Evolutionary conservation across 306 rosid species (phyloP), one percentile per base, ranked within the genome.

Genomic region (Begonia loranthoides): DNA sequence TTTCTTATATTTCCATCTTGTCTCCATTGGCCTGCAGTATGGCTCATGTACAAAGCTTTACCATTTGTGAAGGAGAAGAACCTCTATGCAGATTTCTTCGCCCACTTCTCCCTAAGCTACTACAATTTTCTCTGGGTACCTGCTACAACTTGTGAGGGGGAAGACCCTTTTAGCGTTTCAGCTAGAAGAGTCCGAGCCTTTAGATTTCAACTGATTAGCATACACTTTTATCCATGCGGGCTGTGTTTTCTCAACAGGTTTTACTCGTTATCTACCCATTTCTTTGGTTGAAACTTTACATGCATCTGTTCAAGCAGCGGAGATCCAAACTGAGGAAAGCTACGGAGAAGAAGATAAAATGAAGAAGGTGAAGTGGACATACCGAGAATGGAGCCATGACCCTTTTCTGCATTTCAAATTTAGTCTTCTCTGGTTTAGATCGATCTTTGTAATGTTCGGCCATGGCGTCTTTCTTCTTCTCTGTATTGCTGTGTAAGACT

Each of bases 241-340:
- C n/a, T n/a, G n/a, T n/a, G n/a, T n/a, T n/a, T n/a, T 41, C 65
- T 48, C 3, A 57, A 60, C 90, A 89, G 97, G 95, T 78, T 52
- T 66, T 78, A 48, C 78, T 90, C 56, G 40, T 74, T 28, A 28
- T 72, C 67, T 80, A 90, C 64, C 92, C 94, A 13, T 76, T 85
- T 57, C 79, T 82, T 36, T 82, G 93, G 80, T 54, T 78, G 73
- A 85, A 76, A 59, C 85, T 89, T 58, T 85, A 89, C 66, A 75
- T 89, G 64, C 94, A 90, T 67, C 60, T 90, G 69, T 76, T 90
- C 71, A 85, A 78, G 81, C 97, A 90, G 68, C 82, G 97, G 34
- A 71, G 63, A 53, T 49, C 86, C 15, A 90, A 89, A 75, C 76
- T 89, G 61, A n/a, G 38, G 76, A 38, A 82, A 76, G 54, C 61